Percentiles rank a stretch among this genome's conserved stretches.
phyloP scores from a whole-genome alignment of 352 stramenopile genomes.

The Phytophthora colocasiae region DNA sequence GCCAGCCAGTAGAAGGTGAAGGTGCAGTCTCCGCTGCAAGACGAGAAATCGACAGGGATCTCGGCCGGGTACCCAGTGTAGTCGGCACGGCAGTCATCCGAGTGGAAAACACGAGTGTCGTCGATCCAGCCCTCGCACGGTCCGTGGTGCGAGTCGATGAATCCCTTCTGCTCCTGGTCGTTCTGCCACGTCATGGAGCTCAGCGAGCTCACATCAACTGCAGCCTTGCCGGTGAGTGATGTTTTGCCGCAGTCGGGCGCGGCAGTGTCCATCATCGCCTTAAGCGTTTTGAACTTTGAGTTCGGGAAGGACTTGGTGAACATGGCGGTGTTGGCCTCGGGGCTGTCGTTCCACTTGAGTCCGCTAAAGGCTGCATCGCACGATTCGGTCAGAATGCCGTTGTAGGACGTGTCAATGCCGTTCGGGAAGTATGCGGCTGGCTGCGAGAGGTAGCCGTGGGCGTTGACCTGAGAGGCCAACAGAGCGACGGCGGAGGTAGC shows the following conservation, averaged over 20 bases:
- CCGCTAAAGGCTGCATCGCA: conserved; percentile 33
- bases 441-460: conserved; percentile 51
- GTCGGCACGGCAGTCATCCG: conserved; percentile 46
- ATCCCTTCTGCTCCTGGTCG: conserved; percentile 47
- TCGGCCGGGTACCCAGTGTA: conserved; percentile 53
- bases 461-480: conserved; percentile 29
- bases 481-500: conserved; percentile 28
- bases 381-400: conserved; percentile 25
- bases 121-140: conserved; percentile 62
- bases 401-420: conserved; percentile 39
- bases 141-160: conserved; percentile 51
- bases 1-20: conserved; percentile 74
- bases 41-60: conserved; percentile 60
- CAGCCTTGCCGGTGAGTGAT: background rate
- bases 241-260: conserved; percentile 39
- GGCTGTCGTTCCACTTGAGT: conserved; percentile 42
- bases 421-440: conserved; percentile 40
- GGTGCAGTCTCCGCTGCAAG: conserved; percentile 53
- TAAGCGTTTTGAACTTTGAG: conserved; percentile 41
- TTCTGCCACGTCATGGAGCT: conserved; percentile 60
- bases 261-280: conserved; percentile 42
- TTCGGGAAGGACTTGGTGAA: conserved; percentile 41
- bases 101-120: conserved; percentile 43
- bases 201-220: conserved; percentile 44
- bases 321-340: conserved; percentile 33